Evolutionary conservation across 805 yeast genomes (phyloP), one percentile per base, ranked within the genome.

Genomic region (Candida quercuum): DNA sequence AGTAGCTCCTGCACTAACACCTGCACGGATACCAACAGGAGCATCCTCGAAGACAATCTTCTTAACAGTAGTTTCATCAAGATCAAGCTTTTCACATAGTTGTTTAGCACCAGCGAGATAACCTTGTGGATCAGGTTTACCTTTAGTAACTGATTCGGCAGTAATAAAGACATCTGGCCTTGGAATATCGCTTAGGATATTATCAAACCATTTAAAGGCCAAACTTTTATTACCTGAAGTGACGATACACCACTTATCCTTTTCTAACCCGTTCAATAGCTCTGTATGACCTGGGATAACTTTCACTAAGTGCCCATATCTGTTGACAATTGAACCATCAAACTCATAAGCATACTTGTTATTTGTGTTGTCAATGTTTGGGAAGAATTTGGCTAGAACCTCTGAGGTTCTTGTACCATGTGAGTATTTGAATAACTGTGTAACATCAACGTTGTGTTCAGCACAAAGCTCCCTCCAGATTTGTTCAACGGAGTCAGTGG

Each of bases 111-210:
- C 58, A 33, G 31, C 45, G 16, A 51, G 28, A 67, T 86, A 86
- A 38, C 94, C 94, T 68, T 81, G 80, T 23, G 95, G 95, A 62
- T 84, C 74, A 33, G 95, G 95, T 71, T 86, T 86, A 58, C 95
- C 95, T 56, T 73, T 70, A 40, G 74, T 64, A 46, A 86, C 93
- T 64, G 76, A 78, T 62, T 81, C 89, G 32, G 94, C 94, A 28
- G 93, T 81, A 56, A 86, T 80, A 66, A 86, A 86, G 33, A 77
- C 72, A 48, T 80, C 76, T 35, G 95, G 95, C 59, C 70, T 67
- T 39, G 70, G 69, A 36, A 70, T 64, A 35, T 73, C 71, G 56
- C 84, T 69, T 59, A 83, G 73, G 12, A 54, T 35, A n/a, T 28
- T 38, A 49, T 71, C 67, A 59, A 86, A 77, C 93, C 95, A 86